Conservation (phyloP, 768 basidiomycete genomes). For the Rhodotorula sphaerocarpa region DNA sequence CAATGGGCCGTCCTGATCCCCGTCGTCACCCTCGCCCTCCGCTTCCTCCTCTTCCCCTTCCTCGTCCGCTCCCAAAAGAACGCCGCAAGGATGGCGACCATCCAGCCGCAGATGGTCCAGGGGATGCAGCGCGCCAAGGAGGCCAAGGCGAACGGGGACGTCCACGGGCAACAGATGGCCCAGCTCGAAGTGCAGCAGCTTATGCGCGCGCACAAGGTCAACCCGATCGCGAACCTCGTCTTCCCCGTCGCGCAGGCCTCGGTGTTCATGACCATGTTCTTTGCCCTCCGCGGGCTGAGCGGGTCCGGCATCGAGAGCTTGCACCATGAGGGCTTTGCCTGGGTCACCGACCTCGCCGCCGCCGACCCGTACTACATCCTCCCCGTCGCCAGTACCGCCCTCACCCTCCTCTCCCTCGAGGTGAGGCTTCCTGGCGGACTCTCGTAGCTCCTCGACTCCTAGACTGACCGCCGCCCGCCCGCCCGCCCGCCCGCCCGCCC, state of each 20-base stretch:
- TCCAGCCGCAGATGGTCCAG: slow-evolving; percentile 55
- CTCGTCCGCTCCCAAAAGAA: slow-evolving; percentile 54
- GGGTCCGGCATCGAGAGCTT: slow-evolving; percentile 65
- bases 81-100: slow-evolving; percentile 55
- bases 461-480: neutral
- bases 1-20: slow-evolving; percentile 82
- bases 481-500: too few species aligned
- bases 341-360: slow-evolving; percentile 67
- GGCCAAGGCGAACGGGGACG: slow-evolving; percentile 45
- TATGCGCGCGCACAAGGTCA: slow-evolving; percentile 60
- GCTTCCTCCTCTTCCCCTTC: slow-evolving; percentile 56
- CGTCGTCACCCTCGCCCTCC: slow-evolving; percentile 56
- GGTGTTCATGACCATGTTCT: slow-evolving; percentile 72
- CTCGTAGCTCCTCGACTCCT: neutral
- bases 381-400: slow-evolving; percentile 54
- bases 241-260: slow-evolving; percentile 63
- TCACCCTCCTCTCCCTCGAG: slow-evolving; percentile 62
- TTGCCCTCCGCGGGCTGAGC: slow-evolving; percentile 65
- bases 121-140: slow-evolving; percentile 52
- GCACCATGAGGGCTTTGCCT: slow-evolving; percentile 62
- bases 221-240: slow-evolving; percentile 52
- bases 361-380: slow-evolving; percentile 69
- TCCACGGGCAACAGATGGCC: slow-evolving; percentile 47
- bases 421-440: too few species aligned
- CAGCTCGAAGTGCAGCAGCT: slow-evolving; percentile 51